Evolutionary conservation across 2,329 filamentous ascomycete genomes (phyloP).

Genomic region (Xylariaceae sp.): DNA sequence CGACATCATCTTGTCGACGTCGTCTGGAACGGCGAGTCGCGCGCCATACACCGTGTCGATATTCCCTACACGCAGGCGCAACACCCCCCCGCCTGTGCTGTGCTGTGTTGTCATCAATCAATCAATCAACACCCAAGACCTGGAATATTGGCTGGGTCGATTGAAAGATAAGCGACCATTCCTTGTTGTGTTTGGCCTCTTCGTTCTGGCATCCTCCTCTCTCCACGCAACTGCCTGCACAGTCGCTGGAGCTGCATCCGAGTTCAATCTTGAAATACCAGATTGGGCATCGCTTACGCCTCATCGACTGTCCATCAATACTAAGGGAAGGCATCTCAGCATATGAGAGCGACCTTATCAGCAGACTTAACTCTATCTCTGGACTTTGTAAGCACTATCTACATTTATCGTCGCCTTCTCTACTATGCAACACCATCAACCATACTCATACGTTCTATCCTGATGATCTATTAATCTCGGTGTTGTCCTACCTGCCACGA

Average conservation of each 20-base stretch:
- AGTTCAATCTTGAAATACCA: constrained; percentile 28
- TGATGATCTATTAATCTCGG: neutral
- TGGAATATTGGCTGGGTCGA: constrained; percentile 33
- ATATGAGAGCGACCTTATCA: constrained; percentile 11
- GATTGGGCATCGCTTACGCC: constrained; percentile 14
- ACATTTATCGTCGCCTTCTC: neutral
- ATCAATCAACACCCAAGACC: constrained; percentile 29
- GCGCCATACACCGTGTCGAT: constrained; percentile 18
- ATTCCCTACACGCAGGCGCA: constrained; percentile 15
- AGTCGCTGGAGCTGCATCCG: constrained; percentile 12
- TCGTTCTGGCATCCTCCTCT: constrained; percentile 3
- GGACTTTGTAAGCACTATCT: constrained; percentile 25
- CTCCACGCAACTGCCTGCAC: constrained; percentile 12
- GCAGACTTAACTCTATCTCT: constrained; percentile 4
- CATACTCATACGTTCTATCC: neutral
- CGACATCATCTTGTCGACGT: constrained; percentile 15
- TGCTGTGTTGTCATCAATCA: constrained; percentile 24
- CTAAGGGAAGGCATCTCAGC: constrained; percentile 8
- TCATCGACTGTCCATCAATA: constrained; percentile 11
- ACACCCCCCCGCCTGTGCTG: constrained; percentile 27
- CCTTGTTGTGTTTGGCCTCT: constrained; percentile 1
- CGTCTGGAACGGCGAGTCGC: constrained; percentile 31
- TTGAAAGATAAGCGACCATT: constrained; percentile 20
- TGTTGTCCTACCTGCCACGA: neutral
- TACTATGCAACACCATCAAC: constrained; percentile 8